phyloP scores from a whole-genome alignment of 1,284 basidiomycete species.

The Trichosporon sp. region DNA sequence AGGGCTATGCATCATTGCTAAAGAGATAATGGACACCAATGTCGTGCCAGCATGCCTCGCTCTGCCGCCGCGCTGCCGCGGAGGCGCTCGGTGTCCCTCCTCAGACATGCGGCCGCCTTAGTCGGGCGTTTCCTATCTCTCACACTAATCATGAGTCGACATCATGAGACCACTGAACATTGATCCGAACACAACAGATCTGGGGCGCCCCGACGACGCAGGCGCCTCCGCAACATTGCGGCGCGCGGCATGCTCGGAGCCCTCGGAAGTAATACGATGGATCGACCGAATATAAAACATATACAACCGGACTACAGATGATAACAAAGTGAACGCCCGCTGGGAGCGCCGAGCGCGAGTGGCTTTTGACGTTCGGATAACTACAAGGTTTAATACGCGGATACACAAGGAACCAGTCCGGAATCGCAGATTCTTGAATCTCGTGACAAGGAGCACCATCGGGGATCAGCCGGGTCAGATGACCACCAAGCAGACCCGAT shows the following conservation, averaged over 20 bases:
- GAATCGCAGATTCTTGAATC: constrained; percentile 18
- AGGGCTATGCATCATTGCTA: background rate
- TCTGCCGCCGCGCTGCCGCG: background rate
- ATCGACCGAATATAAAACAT: constrained; percentile 1
- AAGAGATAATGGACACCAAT: background rate
- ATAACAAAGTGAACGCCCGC: background rate
- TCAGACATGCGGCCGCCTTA: constrained; percentile 3
- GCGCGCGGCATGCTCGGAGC: background rate
- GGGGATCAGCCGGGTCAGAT: background rate
- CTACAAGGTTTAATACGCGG: constrained; percentile 17
- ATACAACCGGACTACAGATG: constrained; percentile 13
- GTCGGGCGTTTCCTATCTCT: constrained; percentile 7
- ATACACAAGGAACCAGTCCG: constrained; percentile 18
- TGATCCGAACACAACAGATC: background rate
- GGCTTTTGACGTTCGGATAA: constrained; percentile 14
- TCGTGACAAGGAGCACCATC: background rate
- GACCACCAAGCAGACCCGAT: background rate
- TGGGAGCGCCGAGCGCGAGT: background rate
- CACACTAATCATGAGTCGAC: constrained; percentile 1
- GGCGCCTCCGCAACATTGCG: background rate
- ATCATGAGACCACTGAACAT: background rate
- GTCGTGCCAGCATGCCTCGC: constrained; percentile 4
- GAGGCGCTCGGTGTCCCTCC: constrained; percentile 2
- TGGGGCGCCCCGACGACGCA: background rate
- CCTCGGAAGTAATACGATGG: background rate